Evolutionary conservation across 768 basidiomycete genomes (phyloP), one percentile per base, ranked within the genome.

Genomic region (Termitomyces sp.): DNA sequence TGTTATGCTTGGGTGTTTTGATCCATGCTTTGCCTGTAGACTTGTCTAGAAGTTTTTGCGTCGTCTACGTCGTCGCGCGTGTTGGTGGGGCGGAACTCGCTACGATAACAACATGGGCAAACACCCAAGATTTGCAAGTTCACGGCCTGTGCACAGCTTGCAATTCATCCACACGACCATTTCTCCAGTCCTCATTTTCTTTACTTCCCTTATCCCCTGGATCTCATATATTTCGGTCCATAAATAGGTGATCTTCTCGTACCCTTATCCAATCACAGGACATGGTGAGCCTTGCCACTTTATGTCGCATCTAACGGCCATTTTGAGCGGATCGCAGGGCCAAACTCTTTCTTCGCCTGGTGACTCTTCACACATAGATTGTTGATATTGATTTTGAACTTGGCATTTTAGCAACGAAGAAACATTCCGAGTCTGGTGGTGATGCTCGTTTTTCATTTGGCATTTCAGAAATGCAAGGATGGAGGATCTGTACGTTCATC

Each of bases 401-500:
- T 16, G 48, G 7, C 61, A 64, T 40, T 60, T 40, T 66, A 95
- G 93, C 86, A 23, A 94, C 89, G 55, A 82, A 84, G 64, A 99
- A 98, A 81, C 82, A 80, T 69, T 87, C 92, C 5, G 82, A 86
- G 65, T 72, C 79, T 23, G 94, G 91, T 46, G 79, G 77, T 63
- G 87, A 93, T 83, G 80, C 77, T 61, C 82, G 83, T 58, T 87
- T 83, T 72, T 67, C 80, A 49, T 98, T 87, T 73, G 89, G 83
- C 7, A 82, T 97, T 46, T 88, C 91, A 49, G 95, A 98, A 75
- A 98, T 98, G 96, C 97, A 99, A 74, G 97, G 97, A 67, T 99
- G 97, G 97, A 82, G 97, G 74, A 89, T 98, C 75, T 86, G 96
- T 99, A 69, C 76, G 96, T 88, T 50, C 33, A 61, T 59, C 40